phyloP scores from a whole-genome alignment of 768 basidiomycete genomes.

The Tylopilus sp. region DNA sequence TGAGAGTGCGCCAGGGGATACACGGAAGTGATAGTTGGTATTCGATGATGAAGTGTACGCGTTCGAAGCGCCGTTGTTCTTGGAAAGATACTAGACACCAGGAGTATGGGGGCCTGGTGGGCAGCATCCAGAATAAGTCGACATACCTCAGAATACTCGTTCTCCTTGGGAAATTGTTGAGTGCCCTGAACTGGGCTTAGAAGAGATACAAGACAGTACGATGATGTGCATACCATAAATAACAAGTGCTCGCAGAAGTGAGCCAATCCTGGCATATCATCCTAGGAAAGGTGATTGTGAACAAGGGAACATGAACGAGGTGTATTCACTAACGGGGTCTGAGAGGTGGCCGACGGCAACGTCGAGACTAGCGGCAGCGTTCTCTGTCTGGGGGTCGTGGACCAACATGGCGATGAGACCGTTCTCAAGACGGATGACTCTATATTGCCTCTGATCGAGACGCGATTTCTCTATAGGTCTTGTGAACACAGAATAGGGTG shows the following conservation, averaged over 20 bases:
- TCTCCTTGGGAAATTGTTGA: constrained; percentile 83
- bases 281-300: constrained; percentile 37
- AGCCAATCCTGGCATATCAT: constrained; percentile 88
- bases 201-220: background rate
- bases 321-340: constrained; percentile 68
- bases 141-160: constrained; percentile 85
- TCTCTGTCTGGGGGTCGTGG: constrained; percentile 84
- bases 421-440: constrained; percentile 81
- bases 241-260: constrained; percentile 96
- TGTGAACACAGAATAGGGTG: constrained; percentile 53
- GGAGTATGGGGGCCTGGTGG: background rate
- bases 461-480: constrained; percentile 65
- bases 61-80: constrained; percentile 86
- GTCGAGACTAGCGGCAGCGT: constrained; percentile 91
- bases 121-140: background rate
- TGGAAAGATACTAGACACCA: constrained; percentile 57
- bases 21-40: constrained; percentile 85
- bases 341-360: constrained; percentile 91
- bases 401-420: constrained; percentile 85
- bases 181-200: constrained; percentile 53
- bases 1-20: constrained; percentile 57
- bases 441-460: constrained; percentile 78
- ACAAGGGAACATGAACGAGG: background rate
- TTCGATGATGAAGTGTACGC: constrained; percentile 91
- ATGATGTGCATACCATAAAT: constrained; percentile 72